A percentile compares a stretch with the other conserved stretches of the same genome.
These are phyloP conservation scores for Dunaliella primolecta DNA, from an alignment of 139 green algal species.

Conservation along the genomic window DNA sequence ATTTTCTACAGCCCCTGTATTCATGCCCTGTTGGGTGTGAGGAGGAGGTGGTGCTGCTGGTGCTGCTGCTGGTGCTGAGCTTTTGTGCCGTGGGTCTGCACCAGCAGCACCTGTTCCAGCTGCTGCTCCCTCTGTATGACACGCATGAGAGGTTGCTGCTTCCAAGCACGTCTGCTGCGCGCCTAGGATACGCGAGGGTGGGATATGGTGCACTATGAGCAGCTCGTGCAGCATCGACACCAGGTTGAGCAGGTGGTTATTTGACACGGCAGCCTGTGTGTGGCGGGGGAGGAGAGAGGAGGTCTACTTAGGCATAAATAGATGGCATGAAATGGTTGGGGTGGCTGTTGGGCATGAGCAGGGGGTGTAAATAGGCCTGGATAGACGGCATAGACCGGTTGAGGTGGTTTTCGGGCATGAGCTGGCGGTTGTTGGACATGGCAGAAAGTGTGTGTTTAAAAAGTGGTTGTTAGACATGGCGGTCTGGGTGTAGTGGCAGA, in stretches of 20 bases:
- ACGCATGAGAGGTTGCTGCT: not conserved
- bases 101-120: no score
- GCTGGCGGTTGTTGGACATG: no score
- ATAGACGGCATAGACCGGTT: not conserved
- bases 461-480: no score
- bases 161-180: not conserved
- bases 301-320: not conserved
- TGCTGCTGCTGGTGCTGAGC: no score
- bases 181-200: not conserved
- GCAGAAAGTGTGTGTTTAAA: no score
- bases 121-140: no score
- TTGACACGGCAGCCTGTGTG: constrained; percentile 22
- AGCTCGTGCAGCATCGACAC: constrained; percentile 1
- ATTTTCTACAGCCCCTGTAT: not conserved
- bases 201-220: not conserved
- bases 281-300: not conserved
- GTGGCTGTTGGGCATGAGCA: not conserved
- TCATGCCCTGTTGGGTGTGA: no score
- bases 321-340: not conserved
- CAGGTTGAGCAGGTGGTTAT: constrained; percentile 29
- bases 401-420: no score
- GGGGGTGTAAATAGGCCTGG: not conserved
- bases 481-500: no score
- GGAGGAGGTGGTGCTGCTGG: no score
- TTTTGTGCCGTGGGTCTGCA: not conserved